Percentiles rank a stretch among this genome's conserved stretches.
phyloP scores from a whole-genome alignment of 2,329 filamentous ascomycete genomes.

The Neoscytalidium dimidiatum region DNA sequence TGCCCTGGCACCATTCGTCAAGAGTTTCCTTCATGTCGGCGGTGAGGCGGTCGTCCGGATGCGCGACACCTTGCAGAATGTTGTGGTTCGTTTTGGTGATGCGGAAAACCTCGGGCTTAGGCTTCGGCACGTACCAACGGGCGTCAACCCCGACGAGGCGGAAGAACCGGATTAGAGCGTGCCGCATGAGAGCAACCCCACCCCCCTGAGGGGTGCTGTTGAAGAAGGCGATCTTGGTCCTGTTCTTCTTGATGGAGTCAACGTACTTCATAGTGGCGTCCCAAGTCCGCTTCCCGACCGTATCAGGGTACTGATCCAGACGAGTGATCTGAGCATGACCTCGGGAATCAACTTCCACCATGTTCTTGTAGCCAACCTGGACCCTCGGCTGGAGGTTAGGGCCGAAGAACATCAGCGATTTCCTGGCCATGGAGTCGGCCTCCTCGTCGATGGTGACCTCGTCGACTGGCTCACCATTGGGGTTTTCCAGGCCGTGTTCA shows the following conservation, averaged over 20 bases:
- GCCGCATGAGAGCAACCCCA: constrained; percentile 79
- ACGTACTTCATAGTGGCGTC: constrained; percentile 64
- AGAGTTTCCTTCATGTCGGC: constrained; percentile 64
- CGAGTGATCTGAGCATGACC: constrained; percentile 64
- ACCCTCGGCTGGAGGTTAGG: constrained; percentile 70
- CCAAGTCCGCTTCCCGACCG: constrained; percentile 66
- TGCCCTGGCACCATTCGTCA: constrained; percentile 71
- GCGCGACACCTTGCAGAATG: constrained; percentile 77
- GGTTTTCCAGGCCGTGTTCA: constrained; percentile 23
- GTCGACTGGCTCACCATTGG: background rate
- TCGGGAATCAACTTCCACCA: constrained; percentile 70
- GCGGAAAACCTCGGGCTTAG: constrained; percentile 75
- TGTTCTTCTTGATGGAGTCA: constrained; percentile 61
- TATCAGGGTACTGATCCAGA: constrained; percentile 59
- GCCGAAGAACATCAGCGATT: constrained; percentile 75
- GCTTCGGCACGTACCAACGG: constrained; percentile 78
- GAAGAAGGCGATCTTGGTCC: constrained; percentile 75
- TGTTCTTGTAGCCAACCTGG: constrained; percentile 64
- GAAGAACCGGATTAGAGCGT: constrained; percentile 73
- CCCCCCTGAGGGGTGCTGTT: constrained; percentile 81
- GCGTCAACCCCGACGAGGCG: constrained; percentile 67
- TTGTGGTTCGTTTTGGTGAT: constrained; percentile 89
- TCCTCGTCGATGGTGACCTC: constrained; percentile 72
- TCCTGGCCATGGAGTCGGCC: constrained; percentile 78
- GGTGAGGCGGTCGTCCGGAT: constrained; percentile 64